Conservation (phyloP, 139 green algal genomes). For the Spirogloea muscicola region DNA sequence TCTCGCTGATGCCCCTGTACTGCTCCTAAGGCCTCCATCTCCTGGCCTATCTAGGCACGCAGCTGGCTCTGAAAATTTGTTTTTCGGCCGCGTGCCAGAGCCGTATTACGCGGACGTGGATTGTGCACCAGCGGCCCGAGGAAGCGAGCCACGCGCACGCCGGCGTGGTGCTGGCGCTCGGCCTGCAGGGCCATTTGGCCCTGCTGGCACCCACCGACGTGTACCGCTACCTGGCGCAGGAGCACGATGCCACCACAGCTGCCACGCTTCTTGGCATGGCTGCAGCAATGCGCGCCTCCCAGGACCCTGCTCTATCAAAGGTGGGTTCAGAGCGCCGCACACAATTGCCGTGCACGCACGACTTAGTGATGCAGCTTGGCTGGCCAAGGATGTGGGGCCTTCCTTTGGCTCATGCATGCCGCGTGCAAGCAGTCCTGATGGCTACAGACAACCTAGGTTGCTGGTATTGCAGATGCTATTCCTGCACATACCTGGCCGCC, state of each 20-base stretch:
- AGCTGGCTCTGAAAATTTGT: background rate
- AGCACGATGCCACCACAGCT: slow-evolving; percentile 74
- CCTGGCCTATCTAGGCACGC: too few species aligned
- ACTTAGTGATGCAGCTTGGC: background rate
- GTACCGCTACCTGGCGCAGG: slow-evolving; percentile 60
- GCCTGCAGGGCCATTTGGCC: slow-evolving; percentile 66
- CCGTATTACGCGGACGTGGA: slow-evolving; percentile 70
- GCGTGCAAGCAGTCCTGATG: background rate
- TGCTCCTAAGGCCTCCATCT: too few species aligned
- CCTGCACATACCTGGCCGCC: slow-evolving; percentile 86
- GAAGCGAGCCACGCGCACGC: slow-evolving; percentile 63
- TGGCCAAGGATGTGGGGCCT: background rate
- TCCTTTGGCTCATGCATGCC: background rate
- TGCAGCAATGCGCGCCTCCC: slow-evolving; percentile 57
- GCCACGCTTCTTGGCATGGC: slow-evolving; percentile 81
- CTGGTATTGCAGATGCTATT: slow-evolving; percentile 67
- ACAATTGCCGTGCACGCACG: background rate
- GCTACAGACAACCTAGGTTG: background rate
- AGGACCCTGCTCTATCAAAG: slow-evolving; percentile 68
- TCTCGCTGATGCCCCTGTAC: background rate
- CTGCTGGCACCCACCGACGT: slow-evolving; percentile 50
- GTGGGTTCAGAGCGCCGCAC: background rate
- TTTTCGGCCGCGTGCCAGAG: slow-evolving; percentile 2
- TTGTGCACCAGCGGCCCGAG: slow-evolving; percentile 74
- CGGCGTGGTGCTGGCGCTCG: slow-evolving; percentile 68